Evolutionary conservation across 768 basidiomycete genomes (phyloP).

Genomic region (Rhodotorula taiwanensis): DNA sequence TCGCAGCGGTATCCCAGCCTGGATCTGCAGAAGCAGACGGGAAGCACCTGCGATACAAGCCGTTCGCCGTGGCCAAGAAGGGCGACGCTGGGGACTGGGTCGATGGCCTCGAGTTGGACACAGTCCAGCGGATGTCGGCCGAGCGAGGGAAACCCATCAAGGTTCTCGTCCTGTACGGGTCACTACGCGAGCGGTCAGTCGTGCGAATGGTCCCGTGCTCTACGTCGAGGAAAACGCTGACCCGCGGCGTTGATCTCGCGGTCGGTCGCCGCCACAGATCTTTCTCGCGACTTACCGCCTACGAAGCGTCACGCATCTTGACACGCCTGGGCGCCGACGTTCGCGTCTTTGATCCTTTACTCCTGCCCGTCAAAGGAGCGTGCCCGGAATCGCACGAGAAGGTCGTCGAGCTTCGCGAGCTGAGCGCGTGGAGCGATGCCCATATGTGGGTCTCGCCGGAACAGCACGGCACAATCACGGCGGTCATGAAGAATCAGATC

Average conservation of each 20-base stretch:
- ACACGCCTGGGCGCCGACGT: conserved; percentile 42
- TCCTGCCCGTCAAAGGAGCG: conserved; percentile 41
- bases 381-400: conserved; percentile 37
- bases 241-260: accelerated
- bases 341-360: conserved; percentile 42
- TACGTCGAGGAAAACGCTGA: too few species aligned
- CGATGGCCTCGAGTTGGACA: conserved; percentile 39
- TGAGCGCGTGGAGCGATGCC: conserved; percentile 39
- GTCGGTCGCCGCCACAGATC: conserved; percentile 39
- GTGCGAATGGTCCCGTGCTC: too few species aligned
- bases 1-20: too few species aligned
- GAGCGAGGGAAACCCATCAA: conserved; percentile 16
- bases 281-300: conserved; percentile 44
- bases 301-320: conserved; percentile 43
- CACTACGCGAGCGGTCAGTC: conserved; percentile 39
- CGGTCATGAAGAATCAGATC: conserved; percentile 46
- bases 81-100: conserved; percentile 41
- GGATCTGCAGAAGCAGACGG: not conserved
- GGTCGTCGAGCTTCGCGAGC: conserved; percentile 40
- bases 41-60: conserved; percentile 11
- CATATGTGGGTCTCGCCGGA: conserved; percentile 42
- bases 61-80: conserved; percentile 16
- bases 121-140: conserved; percentile 31
- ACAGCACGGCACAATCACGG: conserved; percentile 45
- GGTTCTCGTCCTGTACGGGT: conserved; percentile 44